Percentiles rank a stretch among this genome's conserved stretches.
These are phyloP conservation scores for Stephania yunnanensis DNA, from an alignment of 164 flowering plant genomes.

Conservation along the genomic window DNA sequence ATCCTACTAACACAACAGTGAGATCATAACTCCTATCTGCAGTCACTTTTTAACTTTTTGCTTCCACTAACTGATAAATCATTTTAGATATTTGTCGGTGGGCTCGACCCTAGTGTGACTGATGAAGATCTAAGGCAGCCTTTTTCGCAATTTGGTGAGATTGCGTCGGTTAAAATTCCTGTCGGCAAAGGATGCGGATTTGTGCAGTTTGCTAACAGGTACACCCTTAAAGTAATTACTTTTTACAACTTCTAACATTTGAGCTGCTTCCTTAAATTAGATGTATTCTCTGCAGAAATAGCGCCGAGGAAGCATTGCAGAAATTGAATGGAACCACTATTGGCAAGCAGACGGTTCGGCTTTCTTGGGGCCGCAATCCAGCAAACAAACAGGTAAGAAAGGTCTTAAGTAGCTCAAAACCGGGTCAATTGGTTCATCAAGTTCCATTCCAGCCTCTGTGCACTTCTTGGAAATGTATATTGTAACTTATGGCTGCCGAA, in stretches of 20 bases:
- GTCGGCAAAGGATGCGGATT: slow-evolving; percentile 93
- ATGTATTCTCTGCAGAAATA: slow-evolving; percentile 32
- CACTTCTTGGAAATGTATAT: background rate
- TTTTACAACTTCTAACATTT: background rate
- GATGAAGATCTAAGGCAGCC: slow-evolving; percentile 89
- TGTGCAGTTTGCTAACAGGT: slow-evolving; percentile 93
- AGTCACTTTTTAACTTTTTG: background rate
- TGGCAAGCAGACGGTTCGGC: slow-evolving; percentile 86
- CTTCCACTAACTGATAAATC: slow-evolving; percentile 17
- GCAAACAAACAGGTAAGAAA: slow-evolving; percentile 75
- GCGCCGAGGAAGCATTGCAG: slow-evolving; percentile 85
- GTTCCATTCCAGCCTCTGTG: background rate
- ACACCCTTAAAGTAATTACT: background rate
- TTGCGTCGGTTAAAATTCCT: slow-evolving; percentile 88
- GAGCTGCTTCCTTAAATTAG: background rate
- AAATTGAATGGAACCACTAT: slow-evolving; percentile 70
- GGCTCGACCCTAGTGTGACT: slow-evolving; percentile 74
- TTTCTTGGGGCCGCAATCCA: slow-evolving; percentile 97
- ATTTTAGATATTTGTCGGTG: slow-evolving; percentile 92
- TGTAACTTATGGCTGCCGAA: background rate
- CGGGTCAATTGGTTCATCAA: background rate
- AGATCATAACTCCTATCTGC: slow-evolving; percentile 24
- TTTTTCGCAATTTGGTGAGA: slow-evolving; percentile 78
- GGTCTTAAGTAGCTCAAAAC: background rate
- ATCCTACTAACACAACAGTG: slow-evolving; percentile 82